Conservation (phyloP, 768 basidiomycete species). For the Cantharellus anzutake region DNA sequence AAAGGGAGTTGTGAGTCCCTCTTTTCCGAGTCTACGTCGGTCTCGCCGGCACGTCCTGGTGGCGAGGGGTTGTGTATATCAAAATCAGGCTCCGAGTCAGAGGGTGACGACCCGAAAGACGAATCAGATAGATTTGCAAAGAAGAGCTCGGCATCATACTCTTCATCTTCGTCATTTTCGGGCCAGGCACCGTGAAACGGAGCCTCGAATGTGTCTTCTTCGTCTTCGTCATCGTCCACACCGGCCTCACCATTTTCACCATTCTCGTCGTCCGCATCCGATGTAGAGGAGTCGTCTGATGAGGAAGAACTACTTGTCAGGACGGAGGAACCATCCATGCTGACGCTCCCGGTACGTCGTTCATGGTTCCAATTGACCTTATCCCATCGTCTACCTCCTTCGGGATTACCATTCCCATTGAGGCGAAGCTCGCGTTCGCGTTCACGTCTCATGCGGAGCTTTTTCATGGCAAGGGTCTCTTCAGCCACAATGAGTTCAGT, state of each 20-base stretch:
- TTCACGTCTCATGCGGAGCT: neutral
- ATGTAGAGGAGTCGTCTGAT: neutral
- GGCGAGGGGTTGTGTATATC: constrained; percentile 7
- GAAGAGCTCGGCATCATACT: constrained; percentile 71
- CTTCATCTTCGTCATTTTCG: constrained; percentile 30
- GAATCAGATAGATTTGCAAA: constrained; percentile 58
- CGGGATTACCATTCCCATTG: neutral
- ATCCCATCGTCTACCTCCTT: neutral
- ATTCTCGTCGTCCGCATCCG: neutral
- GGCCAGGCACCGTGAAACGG: constrained; percentile 61
- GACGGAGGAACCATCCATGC: neutral
- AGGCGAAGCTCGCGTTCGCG: neutral
- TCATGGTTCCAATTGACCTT: neutral
- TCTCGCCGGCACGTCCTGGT: constrained; percentile 6
- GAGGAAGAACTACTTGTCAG: neutral
- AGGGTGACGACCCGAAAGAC: constrained; percentile 20
- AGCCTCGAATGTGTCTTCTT: constrained; percentile 27
- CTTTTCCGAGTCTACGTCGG: constrained; percentile 12
- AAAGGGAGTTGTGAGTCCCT: constrained; percentile 16
- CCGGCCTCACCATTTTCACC: neutral
- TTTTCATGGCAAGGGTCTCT: neutral
- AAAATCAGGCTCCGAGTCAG: constrained; percentile 14
- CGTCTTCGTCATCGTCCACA: constrained; percentile 18
- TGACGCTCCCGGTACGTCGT: neutral
- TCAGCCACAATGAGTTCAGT: neutral